Evolutionary conservation across 441 rosid species (phyloP), one percentile per base, ranked within the genome.

Genomic region (Monsonia emarginata): DNA sequence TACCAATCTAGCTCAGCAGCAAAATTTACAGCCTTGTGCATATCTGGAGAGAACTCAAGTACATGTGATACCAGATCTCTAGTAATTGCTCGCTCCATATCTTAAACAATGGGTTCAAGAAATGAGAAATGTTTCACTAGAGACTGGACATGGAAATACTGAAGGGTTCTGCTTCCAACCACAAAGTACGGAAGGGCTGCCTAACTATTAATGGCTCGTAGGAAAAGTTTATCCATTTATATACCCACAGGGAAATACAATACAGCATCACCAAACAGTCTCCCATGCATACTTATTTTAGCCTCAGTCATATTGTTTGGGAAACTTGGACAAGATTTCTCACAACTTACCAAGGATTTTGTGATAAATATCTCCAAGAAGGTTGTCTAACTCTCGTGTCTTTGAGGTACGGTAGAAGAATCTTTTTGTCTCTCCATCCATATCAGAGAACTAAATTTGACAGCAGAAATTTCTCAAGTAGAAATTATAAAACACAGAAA

Each of bases 1-100:
- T 82, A 91, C 99, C 99, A 94, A 82, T 94, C 99, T 79, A 91
- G 92, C 79, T 94, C 95, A 61, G 98, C 91, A 11, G 81, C 81
- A 77, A 94, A 94, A 79, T 84, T 88, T 44, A 83, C 89, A 72
- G 97, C 96, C 82, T 78, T 85, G 31, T 85, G 82, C 65, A 94
- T 78, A 81, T 85, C 90, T 21, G 65, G 72, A 63, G 95, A 89
- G 81, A 88, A 94, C 34, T 77, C 74, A 76, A 75, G 86, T 63
- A 86, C 73, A 74, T 83, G 97, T 14, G 88, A 85, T 74, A 91
- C 82, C 91, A 89, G 78, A 79, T 88, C 99, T 82, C 99, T 82
- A 62, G 79, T 78, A 64, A 94, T 86, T 60, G 90, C 97, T 74
- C 96, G 83, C 74, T 88, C 98, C 98, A 93, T 93, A 76, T 94